Evolutionary conservation across 192 early-diverging fungal species (phyloP).

Genomic region (Umbelopsis isabellina): DNA sequence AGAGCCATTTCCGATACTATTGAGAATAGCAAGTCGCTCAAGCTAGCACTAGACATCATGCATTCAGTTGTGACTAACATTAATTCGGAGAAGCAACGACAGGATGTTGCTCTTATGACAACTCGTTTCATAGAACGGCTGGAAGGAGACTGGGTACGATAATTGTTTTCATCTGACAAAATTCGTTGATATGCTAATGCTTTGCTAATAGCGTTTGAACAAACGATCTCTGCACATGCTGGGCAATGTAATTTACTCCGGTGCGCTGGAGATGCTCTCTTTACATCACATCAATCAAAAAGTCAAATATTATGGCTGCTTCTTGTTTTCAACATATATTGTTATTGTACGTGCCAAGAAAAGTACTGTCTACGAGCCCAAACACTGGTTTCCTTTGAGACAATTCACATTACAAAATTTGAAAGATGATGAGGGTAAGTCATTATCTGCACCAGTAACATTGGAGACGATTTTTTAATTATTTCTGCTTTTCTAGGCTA

Average conservation of each 20-base stretch:
- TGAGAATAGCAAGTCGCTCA: conserved; percentile 34
- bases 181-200: neutral
- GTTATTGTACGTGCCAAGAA: conserved; percentile 61
- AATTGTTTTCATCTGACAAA: neutral
- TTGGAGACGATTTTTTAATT: neutral
- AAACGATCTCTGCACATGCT: conserved; percentile 36
- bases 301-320: conserved; percentile 61
- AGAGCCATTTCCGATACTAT: conserved; percentile 47
- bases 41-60: conserved; percentile 39
- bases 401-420: conserved; percentile 59
- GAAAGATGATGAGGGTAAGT: conserved; percentile 32
- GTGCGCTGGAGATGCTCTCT: conserved; percentile 47
- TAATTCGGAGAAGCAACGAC: conserved; percentile 35
- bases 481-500: neutral
- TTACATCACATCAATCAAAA: conserved; percentile 28
- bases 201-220: conserved; percentile 22
- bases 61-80: conserved; percentile 41
- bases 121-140: conserved; percentile 37
- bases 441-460: no score
- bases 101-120: conserved; percentile 32
- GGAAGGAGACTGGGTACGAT: conserved; percentile 27
- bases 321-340: conserved; percentile 62
- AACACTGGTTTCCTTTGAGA: conserved; percentile 71
- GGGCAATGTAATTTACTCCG: conserved; percentile 46
- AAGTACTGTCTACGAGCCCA: conserved; percentile 52